Base-by-base conservation (phyloP, 2,329 filamentous ascomycete genomes). In the Trichoderma simmonsii region DNA sequence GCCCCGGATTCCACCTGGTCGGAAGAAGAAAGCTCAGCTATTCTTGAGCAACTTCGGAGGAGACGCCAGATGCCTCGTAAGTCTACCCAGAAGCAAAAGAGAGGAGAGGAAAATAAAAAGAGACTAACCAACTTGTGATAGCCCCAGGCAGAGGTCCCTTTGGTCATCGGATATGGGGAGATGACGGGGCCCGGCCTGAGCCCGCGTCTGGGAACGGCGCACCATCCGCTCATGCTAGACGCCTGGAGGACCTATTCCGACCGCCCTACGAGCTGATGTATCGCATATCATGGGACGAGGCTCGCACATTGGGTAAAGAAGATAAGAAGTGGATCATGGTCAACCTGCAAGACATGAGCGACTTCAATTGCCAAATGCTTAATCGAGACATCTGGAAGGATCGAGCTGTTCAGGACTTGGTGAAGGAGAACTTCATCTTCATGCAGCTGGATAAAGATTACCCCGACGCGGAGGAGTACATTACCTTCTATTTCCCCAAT, bases 311-410 rank as follows among this genome's bases (percentile, higher is more conserved):
- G 76, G 96, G 95, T 73, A 97, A 96, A 80, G 92, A 94, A 60
- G 87, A 91, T 32, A 91, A 94, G 85, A 98, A 97, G 81, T 99
- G 96, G 96, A 88, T 99, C 62, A 82, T 99, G 76, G 94, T 98
- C 74, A 98, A 99, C 80, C 90, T 99, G 18, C 96, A 99, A 82
- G 95, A 99, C 79, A 90, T 93, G 75, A 93, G 93, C 43, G 91
- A 97, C 77, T 99, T 99, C 81, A 93, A 96, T 81, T 99, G 96
- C 81, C 96, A 99, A 80, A 88, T 93, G 3, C 85, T 99, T 21
- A 99, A 99, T 79, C 89, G 96, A 59, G 96, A 99, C 80, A 90
- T 98, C 69, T 99, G 96, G 96, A 98, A 98, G 82, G 92, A 98
- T 76, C 82, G 88, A 21, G 87, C 90, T 2, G 90, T 99, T 71